Conservation (phyloP, 345 rosid species). For the Rhizophora apiculata region DNA sequence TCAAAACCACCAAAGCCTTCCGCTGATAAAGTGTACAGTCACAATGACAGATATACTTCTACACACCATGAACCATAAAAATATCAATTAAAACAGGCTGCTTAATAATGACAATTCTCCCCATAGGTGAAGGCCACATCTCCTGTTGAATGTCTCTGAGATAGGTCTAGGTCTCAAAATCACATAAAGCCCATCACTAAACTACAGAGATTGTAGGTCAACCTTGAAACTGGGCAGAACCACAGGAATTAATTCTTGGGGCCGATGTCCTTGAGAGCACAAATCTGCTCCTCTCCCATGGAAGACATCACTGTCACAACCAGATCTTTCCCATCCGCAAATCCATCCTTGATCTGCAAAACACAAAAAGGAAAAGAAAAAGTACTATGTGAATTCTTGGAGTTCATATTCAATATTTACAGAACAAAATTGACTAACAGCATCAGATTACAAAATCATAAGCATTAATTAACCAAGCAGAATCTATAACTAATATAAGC, state of each 20-base stretch:
- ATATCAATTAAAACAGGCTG: not conserved
- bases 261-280: slow-evolving; percentile 4
- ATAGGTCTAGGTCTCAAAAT: not conserved
- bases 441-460: no score
- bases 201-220: not conserved
- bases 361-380: not conserved
- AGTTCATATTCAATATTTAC: no score
- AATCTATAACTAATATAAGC: no score
- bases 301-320: slow-evolving; percentile 5
- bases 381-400: not conserved
- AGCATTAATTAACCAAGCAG: no score
- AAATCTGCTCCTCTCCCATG: slow-evolving; percentile 4
- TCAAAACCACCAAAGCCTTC: no score
- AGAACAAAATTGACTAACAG: no score
- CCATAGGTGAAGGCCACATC: not conserved
- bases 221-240: not conserved
- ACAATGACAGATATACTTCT: not conserved
- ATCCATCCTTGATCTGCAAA: slow-evolving; percentile 3
- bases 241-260: not conserved
- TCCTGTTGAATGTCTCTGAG: not conserved
- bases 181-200: not conserved
- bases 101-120: not conserved
- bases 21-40: no score
- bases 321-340: not conserved
- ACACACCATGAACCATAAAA: not conserved